Percentiles rank a stretch among this genome's conserved stretches.
Conservation (phyloP, 192 early-diverging fungal genomes). For the Geranomyces michiganensis region DNA sequence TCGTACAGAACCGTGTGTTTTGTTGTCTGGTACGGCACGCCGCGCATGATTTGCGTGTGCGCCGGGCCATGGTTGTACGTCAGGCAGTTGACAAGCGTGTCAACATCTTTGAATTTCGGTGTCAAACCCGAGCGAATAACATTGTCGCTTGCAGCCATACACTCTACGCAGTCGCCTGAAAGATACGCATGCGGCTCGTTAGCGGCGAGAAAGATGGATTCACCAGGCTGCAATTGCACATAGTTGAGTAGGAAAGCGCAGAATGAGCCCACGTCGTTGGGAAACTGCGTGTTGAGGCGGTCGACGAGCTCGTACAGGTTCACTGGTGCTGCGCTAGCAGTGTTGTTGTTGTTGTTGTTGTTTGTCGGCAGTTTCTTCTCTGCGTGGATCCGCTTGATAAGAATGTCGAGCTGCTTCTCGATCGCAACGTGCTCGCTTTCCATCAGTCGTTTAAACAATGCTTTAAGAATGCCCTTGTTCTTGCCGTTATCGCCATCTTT, state of each 20-base stretch:
- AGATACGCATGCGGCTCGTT: constrained; percentile 98
- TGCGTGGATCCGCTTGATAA: constrained; percentile 53
- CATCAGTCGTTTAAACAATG: constrained; percentile 46
- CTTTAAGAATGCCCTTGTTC: constrained; percentile 46
- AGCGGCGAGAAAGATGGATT: constrained; percentile 93
- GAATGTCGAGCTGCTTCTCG: constrained; percentile 49
- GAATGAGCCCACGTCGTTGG: constrained; percentile 88
- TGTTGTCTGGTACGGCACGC: constrained; percentile 60
- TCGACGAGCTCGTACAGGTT: constrained; percentile 66
- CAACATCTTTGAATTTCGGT: constrained; percentile 96
- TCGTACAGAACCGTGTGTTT: constrained; percentile 69
- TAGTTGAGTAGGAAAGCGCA: constrained; percentile 90
- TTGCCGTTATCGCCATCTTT: constrained; percentile 32
- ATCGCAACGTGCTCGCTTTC: constrained; percentile 47
- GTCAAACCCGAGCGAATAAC: constrained; percentile 96
- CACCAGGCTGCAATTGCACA: constrained; percentile 75
- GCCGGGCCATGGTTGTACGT: constrained; percentile 86
- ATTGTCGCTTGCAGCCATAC: constrained; percentile 98
- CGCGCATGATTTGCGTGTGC: constrained; percentile 76
- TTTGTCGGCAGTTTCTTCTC: constrained; percentile 14
- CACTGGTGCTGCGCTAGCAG: too few species aligned
- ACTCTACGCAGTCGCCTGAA: constrained; percentile 95
- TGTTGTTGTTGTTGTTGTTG: background rate
- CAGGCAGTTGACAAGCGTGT: constrained; percentile 86
- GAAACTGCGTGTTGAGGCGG: constrained; percentile 80